Base-by-base conservation (phyloP, 352 stramenopile species). In the Phytophthora fragariae region DNA sequence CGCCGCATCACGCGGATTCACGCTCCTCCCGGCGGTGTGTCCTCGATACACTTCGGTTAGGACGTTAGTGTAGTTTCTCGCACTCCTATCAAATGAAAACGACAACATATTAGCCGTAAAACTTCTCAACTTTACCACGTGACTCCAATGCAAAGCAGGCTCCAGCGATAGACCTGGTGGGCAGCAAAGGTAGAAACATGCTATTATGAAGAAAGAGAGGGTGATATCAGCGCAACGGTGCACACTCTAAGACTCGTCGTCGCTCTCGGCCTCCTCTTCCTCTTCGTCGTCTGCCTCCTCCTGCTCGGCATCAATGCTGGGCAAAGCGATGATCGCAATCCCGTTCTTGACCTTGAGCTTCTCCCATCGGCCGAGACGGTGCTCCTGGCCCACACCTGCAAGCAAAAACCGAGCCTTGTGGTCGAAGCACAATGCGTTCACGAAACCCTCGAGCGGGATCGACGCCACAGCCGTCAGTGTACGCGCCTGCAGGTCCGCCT, bases 291-390 rank as follows among this genome's bases (percentile, higher is more conserved):
- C 72, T 14, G 71, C 65, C 14, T 75, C 68, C 14, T 77, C 65
- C 24, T 80, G 62, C 5, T 83, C 80, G 35, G 50, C 64, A 57
- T 83, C 73, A 62, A 96, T 70, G 44, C 70, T 86, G 1, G 92
- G 92, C 73, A 98, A 65, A 37, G 91, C 89, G 53, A 98, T 89
- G 55, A 98, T 87, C 29, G 86, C 91, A 55, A 98, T 81, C 50
- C 93, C 92, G 76, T 98, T 98, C 79, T 94, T 94, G 31, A 87
- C 93, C 27, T 81, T 97, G 37, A 97, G 56, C 24, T 90, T 84
- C 73, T 97, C 87, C 96, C 96, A 99, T 55, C 95, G 87, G 1
- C 96, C 96, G 52, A 98, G 76, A 11, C 94, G 91, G 81, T 98
- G 96, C 79, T 98, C 96, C 77, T 98, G 93, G 10, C 93, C 95